Evolutionary conservation across 805 yeast species (phyloP), one percentile per base, ranked within the genome.

Genomic region (Kodamaea restingae): DNA sequence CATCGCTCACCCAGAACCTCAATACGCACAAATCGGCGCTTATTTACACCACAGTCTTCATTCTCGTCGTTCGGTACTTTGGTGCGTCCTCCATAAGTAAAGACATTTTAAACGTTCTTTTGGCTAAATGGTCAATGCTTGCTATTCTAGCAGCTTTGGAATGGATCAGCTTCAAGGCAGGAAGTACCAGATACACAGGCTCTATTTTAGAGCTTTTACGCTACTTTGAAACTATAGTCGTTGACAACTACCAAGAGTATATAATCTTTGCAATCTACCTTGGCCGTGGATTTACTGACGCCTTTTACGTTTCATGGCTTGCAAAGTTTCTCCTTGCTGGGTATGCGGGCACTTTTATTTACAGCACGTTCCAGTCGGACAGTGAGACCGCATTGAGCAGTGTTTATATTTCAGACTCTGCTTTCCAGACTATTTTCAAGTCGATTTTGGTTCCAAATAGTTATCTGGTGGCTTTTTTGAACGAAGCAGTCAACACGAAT

Each of bases 401-500:
- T 1, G 17, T 40, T 12, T 12, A 15, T 7, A 40, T 43, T 20
- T 37, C 37, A 12, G 26, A 38, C 0, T 11, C 20, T 5, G 22
- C 18, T 6, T 43, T 33, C 22, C 41, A 42, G 21, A 20, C 28
- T 2, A 20, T 42, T 8, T 25, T 25, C 29, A 29, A 21, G 15
- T 39, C 46, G 9, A 24, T 38, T 24, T 26, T 43, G 17, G 36
- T 40, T 18, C 26, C 32, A 12, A 12, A 15, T 15, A 31, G 40
- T 5, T 37, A 21, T 25, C 35, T 7, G 21, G 4, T 4, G 8
- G n/a, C 12, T 4, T 30, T 30, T 7, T 4, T 18, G 20, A 17
- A 17, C 11, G 21, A 17, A n/a, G 6, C 21, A 9, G 35, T 14
- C 2, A 14, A 24, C 12, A 12, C 17, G 4, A 22, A 25, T 5